Conservation (phyloP, 176 grass and related monocot species). For the Triticum urartu region DNA sequence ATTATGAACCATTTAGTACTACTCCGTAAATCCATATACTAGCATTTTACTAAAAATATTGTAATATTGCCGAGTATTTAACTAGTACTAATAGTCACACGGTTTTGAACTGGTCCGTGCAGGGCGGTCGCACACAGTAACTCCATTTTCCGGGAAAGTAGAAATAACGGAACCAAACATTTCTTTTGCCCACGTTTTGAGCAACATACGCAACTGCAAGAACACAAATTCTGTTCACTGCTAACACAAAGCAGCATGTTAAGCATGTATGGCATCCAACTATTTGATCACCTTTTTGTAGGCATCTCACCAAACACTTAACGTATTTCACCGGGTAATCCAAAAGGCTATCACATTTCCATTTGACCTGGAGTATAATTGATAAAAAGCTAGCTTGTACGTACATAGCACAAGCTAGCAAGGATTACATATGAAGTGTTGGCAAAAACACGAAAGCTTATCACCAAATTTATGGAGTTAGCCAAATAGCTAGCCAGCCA, state of each 20-base stretch:
- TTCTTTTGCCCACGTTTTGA: neutral
- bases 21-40: neutral
- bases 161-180: neutral
- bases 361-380: neutral
- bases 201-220: neutral
- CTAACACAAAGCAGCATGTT: neutral
- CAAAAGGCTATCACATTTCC: neutral
- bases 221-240: conserved; percentile 14
- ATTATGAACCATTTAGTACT: neutral
- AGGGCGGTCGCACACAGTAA: neutral
- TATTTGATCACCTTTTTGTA: neutral
- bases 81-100: neutral
- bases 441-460: neutral
- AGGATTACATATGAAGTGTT: neutral
- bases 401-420: neutral
- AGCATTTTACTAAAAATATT: neutral
- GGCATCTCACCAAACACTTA: neutral
- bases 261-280: neutral
- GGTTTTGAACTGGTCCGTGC: neutral
- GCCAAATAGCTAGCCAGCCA: neutral
- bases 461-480: neutral
- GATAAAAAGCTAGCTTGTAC: neutral
- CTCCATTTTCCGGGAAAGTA: neutral
- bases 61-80: neutral
- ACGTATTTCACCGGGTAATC: neutral